These are phyloP conservation scores for Pyracantha coccinea DNA, from an alignment of 331 rosid species.

Conservation along the genomic window DNA sequence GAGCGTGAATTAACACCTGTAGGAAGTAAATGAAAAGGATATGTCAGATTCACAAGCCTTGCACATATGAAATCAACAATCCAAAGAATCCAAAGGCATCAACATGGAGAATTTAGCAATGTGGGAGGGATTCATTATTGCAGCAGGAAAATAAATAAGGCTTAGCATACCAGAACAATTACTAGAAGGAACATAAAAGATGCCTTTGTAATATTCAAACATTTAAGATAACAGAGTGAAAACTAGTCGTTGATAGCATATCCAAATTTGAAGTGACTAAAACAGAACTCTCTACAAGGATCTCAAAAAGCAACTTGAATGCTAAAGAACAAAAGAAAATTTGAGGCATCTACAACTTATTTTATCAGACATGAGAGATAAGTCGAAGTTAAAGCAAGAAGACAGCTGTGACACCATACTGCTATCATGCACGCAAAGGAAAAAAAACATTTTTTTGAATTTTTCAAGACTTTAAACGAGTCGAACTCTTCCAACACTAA, in stretches of 20 bases:
- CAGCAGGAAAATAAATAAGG: not conserved
- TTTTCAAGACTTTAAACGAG: too few relatives aligned
- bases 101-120: not conserved
- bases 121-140: not conserved
- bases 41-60: not conserved
- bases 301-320: not conserved
- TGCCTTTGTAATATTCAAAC: not conserved
- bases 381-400: not conserved
- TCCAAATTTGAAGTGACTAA: not conserved
- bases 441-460: too few relatives aligned
- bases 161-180: not conserved
- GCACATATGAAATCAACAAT: not conserved
- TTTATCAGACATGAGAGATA: not conserved
- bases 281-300: not conserved
- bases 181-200: not conserved
- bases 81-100: not conserved
- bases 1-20: slow-evolving; percentile 80
- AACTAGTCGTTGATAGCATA: not conserved
- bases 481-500: too few relatives aligned
- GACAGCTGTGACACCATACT: not conserved
- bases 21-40: slow-evolving; percentile 9
- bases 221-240: not conserved
- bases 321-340: not conserved
- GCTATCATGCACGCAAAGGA: not conserved
- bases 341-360: not conserved